Conservation (phyloP, 2,329 filamentous ascomycete species). For the Metarhizium guizhouense region DNA sequence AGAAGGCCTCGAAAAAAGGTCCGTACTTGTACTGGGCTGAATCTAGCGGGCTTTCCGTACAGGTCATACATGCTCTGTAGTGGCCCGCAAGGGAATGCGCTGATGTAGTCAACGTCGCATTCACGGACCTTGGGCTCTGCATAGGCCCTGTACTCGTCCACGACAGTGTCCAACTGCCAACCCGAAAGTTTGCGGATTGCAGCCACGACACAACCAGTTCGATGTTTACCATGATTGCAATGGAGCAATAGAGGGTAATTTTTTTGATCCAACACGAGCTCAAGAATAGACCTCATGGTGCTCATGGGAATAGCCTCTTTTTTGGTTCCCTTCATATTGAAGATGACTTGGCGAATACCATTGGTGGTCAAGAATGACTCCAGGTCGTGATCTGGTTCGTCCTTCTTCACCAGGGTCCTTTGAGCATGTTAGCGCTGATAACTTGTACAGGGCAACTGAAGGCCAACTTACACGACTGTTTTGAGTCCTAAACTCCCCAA, state of each 20-base stretch:
- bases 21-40: slow-evolving; percentile 18
- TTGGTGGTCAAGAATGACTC: slow-evolving; percentile 54
- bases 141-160: slow-evolving; percentile 67
- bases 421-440: slow-evolving; percentile 7
- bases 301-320: slow-evolving; percentile 59
- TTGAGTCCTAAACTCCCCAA: slow-evolving; percentile 61
- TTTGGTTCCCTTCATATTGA: slow-evolving; percentile 84
- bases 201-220: slow-evolving; percentile 82
- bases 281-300: slow-evolving; percentile 63
- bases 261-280: slow-evolving; percentile 58
- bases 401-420: slow-evolving; percentile 56
- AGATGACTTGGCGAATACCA: slow-evolving; percentile 62
- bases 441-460: slow-evolving; percentile 3
- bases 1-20: slow-evolving; percentile 34
- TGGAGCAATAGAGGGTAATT: slow-evolving; percentile 81
- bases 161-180: slow-evolving; percentile 51
- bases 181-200: slow-evolving; percentile 66
- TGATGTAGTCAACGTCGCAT: slow-evolving; percentile 51
- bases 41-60: slow-evolving; percentile 7
- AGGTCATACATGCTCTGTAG: slow-evolving; percentile 14
- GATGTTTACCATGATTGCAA: slow-evolving; percentile 92
- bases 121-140: slow-evolving; percentile 52
- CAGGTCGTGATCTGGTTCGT: slow-evolving; percentile 43
- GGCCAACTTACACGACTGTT: slow-evolving; percentile 60
- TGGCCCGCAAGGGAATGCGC: slow-evolving; percentile 35